Conservation (phyloP, 2,329 filamentous ascomycete genomes). For the Geosmithia flava region DNA sequence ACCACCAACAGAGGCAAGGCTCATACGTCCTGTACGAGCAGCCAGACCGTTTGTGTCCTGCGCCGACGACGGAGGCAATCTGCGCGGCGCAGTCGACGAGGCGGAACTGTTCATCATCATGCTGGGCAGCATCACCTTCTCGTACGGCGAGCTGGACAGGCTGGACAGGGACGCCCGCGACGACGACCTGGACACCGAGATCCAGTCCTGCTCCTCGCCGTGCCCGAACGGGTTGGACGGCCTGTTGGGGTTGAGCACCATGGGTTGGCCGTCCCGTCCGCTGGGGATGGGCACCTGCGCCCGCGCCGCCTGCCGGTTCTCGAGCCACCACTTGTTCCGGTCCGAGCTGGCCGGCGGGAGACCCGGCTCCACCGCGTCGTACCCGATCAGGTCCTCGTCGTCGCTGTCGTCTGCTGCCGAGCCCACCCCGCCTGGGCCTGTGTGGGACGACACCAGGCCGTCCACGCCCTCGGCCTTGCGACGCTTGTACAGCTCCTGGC, state of each 20-base stretch:
- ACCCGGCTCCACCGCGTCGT: conserved; percentile 73
- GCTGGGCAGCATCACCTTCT: conserved; percentile 41
- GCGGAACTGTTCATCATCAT: conserved; percentile 19
- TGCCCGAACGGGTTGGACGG: conserved; percentile 71
- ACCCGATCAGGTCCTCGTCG: conserved; percentile 65
- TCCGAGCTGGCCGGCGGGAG: conserved; percentile 57
- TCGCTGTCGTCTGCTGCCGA: conserved; percentile 38
- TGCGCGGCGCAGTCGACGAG: conserved; percentile 32
- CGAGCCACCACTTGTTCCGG: conserved; percentile 58
- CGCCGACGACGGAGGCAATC: conserved; percentile 28
- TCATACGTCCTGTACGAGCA: conserved; percentile 2
- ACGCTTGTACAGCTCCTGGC: conserved; percentile 60
- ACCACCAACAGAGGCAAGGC: conserved; percentile 1
- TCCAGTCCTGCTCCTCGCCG: conserved; percentile 74
- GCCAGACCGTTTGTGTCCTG: neutral
- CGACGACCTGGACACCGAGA: conserved; percentile 45
- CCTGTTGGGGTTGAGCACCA: conserved; percentile 59
- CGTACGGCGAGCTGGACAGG: conserved; percentile 47
- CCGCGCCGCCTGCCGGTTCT: conserved; percentile 61
- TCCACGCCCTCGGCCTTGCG: conserved; percentile 38
- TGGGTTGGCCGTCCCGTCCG: conserved; percentile 33
- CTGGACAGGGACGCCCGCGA: conserved; percentile 42
- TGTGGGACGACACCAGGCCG: neutral
- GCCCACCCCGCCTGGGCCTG: conserved; percentile 21
- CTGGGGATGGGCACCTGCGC: conserved; percentile 57